Evolutionary conservation across 108 stramenopile species (phyloP), one percentile per base, ranked within the genome.

Genomic region (Bacterosira constricta): DNA sequence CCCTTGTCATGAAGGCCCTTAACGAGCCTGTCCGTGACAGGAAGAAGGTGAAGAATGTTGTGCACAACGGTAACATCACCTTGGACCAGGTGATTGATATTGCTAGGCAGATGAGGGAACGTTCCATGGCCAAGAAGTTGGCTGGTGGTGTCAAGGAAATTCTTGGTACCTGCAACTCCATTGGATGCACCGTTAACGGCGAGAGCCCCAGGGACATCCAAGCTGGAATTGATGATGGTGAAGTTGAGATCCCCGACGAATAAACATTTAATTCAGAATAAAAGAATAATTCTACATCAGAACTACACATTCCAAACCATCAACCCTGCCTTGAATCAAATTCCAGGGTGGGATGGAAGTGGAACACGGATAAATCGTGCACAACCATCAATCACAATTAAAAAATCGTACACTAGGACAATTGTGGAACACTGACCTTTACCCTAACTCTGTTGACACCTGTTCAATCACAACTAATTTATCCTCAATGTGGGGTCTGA

Each of bases 121-220:
- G 97, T 37, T 98, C 98, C 76, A 96, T 98, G 96, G 98, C 99
- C 32, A 80, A 86, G 49, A 91, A 83, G 58, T 82, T 99, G 62
- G 52, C 89, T 18, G 99, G 99, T 52, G 99, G 98, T 65, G 97
- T 98, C 64, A 98, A 98, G 85, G 98, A 99, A 76, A 98, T 99
- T 67, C 85, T 99, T 27, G 99, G 99, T 69, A 99, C 99, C 18
- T 90, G 90, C 86, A 96, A 97, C 85, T 98, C 98, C 39, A 95
- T 99, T 63, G 99, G 99, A 75, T 99, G 99, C 97, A 97, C 98
- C 51, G 98, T 99, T 63, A 98, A 99, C 68, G 99, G 98, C 52
- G 95, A 99, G 83, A 89, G 90, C 39, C 98, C 98, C 46, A 90
- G 90, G 49, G 96, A 96, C 56, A 89, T 99, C 68, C 96, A 96